These are phyloP conservation scores for Phyllosticta capitalensis DNA, from an alignment of 2,329 filamentous ascomycete species.

Conservation along the genomic window DNA sequence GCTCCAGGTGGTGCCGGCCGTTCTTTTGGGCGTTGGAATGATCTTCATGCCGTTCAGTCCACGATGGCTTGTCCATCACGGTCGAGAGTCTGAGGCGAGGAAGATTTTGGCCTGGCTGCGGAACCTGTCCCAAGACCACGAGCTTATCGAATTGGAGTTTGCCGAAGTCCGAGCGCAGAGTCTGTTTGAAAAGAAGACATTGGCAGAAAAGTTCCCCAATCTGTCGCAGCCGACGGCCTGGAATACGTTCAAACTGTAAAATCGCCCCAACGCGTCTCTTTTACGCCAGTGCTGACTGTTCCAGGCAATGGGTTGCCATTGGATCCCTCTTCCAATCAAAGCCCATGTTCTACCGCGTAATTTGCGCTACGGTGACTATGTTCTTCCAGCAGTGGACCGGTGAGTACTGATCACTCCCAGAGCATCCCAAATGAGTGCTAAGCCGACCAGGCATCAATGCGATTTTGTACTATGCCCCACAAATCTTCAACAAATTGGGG, in stretches of 20 bases:
- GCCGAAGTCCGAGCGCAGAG: slow-evolving; percentile 76
- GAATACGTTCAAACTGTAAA: slow-evolving; percentile 41
- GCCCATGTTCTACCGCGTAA: slow-evolving; percentile 58
- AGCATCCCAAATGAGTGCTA: slow-evolving; percentile 15
- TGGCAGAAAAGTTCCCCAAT: slow-evolving; percentile 59
- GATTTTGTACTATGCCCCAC: slow-evolving; percentile 40
- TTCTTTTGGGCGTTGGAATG: slow-evolving; percentile 60
- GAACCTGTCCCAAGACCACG: slow-evolving; percentile 50
- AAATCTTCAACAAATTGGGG: slow-evolving; percentile 40
- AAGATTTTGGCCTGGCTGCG: slow-evolving; percentile 55
- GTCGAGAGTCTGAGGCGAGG: slow-evolving; percentile 58
- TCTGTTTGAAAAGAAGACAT: slow-evolving; percentile 64
- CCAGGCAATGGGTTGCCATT: slow-evolving; percentile 60
- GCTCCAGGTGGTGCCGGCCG: slow-evolving; percentile 59
- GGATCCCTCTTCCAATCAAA: slow-evolving; percentile 53
- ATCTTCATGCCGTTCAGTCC: slow-evolving; percentile 73
- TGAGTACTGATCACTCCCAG: slow-evolving; percentile 24
- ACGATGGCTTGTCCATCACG: slow-evolving; percentile 63
- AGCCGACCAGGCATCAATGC: slow-evolving; percentile 33
- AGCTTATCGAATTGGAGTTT: slow-evolving; percentile 64
- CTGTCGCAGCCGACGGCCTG: slow-evolving; percentile 49
- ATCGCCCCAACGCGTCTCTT: not conserved
- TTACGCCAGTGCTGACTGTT: not conserved
- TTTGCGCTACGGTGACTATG: slow-evolving; percentile 47
- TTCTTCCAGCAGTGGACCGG: slow-evolving; percentile 42